phyloP scores from a whole-genome alignment of 1,284 basidiomycete species.

The Papiliotrema laurentii region DNA sequence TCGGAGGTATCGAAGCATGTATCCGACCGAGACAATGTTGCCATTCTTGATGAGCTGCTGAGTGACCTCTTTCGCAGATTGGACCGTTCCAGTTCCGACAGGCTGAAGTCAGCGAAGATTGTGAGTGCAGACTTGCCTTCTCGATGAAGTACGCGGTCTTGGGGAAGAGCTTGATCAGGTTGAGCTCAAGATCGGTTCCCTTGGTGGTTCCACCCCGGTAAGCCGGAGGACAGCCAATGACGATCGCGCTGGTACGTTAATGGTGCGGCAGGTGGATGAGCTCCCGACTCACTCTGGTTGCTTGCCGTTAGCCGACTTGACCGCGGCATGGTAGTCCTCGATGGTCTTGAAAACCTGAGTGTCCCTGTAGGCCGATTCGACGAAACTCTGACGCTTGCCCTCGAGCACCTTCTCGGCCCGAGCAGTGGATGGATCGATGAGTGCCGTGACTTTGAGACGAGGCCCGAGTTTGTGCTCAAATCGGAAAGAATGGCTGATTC shows the following conservation, averaged over 20 bases:
- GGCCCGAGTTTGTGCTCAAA: constrained; percentile 93
- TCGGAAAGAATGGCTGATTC: constrained; percentile 89
- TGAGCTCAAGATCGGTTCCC: constrained; percentile 83
- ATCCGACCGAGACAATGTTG: constrained; percentile 84
- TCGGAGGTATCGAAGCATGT: constrained; percentile 87
- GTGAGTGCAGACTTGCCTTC: constrained; percentile 52
- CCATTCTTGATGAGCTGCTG: constrained; percentile 63
- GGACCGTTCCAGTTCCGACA: constrained; percentile 72
- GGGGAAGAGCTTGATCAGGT: constrained; percentile 85
- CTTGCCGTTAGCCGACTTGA: constrained; percentile 51
- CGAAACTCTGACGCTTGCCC: constrained; percentile 91
- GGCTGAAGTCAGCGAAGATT: constrained; percentile 50
- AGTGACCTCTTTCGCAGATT: constrained; percentile 58
- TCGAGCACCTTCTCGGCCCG: constrained; percentile 76
- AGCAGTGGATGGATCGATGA: constrained; percentile 84
- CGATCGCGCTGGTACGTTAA: constrained; percentile 57
- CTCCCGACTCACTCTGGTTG: constrained; percentile 51
- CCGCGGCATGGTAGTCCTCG: constrained; percentile 72
- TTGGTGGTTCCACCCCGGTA: constrained; percentile 76
- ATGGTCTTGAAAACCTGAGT: constrained; percentile 84
- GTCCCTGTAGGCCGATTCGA: constrained; percentile 86
- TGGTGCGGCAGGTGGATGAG: neutral
- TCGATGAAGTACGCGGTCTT: constrained; percentile 89
- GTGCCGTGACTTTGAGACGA: constrained; percentile 89
- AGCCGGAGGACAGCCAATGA: constrained; percentile 89